Percentiles rank a stretch among this genome's conserved stretches.
phyloP scores from a whole-genome alignment of 2,329 filamentous ascomycete genomes.

The Neodidymelliopsis sp. region DNA sequence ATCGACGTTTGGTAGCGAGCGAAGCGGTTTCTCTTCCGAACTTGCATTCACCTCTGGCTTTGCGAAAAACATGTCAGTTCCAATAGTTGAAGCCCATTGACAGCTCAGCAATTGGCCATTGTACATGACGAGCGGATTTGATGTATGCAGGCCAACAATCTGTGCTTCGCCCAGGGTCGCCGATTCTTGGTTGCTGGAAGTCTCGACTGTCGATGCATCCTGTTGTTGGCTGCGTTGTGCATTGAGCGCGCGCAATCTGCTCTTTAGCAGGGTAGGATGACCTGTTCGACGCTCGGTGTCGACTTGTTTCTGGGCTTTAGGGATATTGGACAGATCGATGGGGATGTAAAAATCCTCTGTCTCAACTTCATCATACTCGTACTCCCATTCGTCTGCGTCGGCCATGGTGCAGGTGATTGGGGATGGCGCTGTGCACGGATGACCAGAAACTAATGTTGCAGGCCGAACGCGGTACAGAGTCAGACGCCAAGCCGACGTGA shows the following conservation, averaged over 20 bases:
- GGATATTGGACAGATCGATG: conserved; percentile 61
- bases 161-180: conserved; percentile 64
- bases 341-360: conserved; percentile 68
- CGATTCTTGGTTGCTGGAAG: conserved; percentile 20
- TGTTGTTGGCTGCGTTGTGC: conserved; percentile 28
- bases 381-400: conserved; percentile 62
- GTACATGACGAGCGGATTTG: conserved; percentile 80
- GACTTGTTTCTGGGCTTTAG: conserved; percentile 26
- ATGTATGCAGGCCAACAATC: conserved; percentile 81
- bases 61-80: conserved; percentile 80
- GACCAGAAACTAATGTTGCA: background rate
- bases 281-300: conserved; percentile 28
- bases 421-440: background rate
- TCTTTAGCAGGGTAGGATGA: conserved; percentile 39
- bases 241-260: conserved; percentile 39
- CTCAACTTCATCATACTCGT: conserved; percentile 64
- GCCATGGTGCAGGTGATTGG: background rate
- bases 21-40: conserved; percentile 50
- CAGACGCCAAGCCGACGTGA: background rate
- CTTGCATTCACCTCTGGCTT: conserved; percentile 35
- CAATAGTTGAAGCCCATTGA: conserved; percentile 81
- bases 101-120: conserved; percentile 80
- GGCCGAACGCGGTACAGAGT: background rate
- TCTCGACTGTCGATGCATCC: conserved; percentile 13
- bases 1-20: conserved; percentile 65